Base-by-base conservation (phyloP, 169 alveolate genomes). In the Eimeria necatrix region DNA sequence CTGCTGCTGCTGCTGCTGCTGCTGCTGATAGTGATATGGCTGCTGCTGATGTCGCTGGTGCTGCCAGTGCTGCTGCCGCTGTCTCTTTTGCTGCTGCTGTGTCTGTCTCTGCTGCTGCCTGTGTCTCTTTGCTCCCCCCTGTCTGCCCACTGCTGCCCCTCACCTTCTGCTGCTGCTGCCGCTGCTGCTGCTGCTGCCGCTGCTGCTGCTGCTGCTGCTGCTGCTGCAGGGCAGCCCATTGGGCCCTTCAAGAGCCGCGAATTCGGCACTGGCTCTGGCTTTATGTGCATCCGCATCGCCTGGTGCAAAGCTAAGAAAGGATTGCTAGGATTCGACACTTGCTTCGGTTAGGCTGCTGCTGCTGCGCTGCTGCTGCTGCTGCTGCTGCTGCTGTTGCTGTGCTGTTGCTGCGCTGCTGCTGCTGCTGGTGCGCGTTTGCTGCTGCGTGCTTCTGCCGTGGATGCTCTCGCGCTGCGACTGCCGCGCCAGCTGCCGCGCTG, bases 201-300 rank as follows among this genome's bases (percentile, higher is more conserved):
- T n/a, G n/a, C n/a, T n/a, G n/a, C n/a, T n/a, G n/a, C n/a, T n/a
- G n/a, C 5, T 76, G 51, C 90, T 89, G 8, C 16, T 22, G 26
- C 16, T 90, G 93, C 26, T 95, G n/a, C 78, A 96, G 97, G 97
- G 6, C 73, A 94, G 53, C 99, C 99, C 7, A 94, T 97, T 10
- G 98, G 98, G 3, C 97, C 98, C 46, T 98, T 98, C 95, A 98
- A 95, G 78, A 96, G 98, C 70, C 96, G 98, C 73, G 99, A 97
- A 61, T 93, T 96, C 68, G 97, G 97, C 68, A 97, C 98, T 10
- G 98, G 97, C 22, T 96, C 98, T 4, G 98, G 98, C 3, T 98
- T 97, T 96, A 96, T 97, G 94, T 97, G 98, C 90, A 95, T 97
- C 48, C 94, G 96, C 49, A 89, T 97, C 56, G 98, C 98, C 2